Conservation (phyloP, 164 flowering plant genomes). For the Saururus chinensis region DNA sequence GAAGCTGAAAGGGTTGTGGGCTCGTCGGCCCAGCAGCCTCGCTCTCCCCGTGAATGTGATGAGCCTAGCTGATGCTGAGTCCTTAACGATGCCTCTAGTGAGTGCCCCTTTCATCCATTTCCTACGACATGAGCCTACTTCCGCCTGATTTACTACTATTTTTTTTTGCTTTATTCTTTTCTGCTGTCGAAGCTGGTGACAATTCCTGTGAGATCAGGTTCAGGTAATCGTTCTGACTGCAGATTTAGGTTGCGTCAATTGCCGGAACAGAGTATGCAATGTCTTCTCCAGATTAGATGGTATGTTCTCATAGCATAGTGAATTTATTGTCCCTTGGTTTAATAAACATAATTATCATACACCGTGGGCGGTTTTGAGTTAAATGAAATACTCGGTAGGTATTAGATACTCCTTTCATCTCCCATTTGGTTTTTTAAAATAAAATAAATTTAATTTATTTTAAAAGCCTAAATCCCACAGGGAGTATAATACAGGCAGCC, state of each 20-base stretch:
- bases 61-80: slow-evolving; percentile 1
- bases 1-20: neutral
- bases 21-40: neutral
- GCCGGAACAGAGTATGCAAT: slow-evolving; percentile 1
- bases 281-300: slow-evolving; percentile 4
- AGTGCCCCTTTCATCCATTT: neutral
- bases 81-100: neutral
- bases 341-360: too few species aligned
- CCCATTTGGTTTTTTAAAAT: too few species aligned
- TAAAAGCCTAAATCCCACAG: too few species aligned
- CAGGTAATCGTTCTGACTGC: slow-evolving; percentile 1
- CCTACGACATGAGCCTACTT: neutral
- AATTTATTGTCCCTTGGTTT: neutral
- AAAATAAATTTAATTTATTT: too few species aligned
- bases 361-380: too few species aligned
- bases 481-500: too few species aligned
- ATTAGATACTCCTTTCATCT: too few species aligned
- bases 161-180: too few species aligned
- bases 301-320: neutral
- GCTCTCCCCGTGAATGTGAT: neutral
- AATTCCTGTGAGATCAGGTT: neutral
- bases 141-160: neutral
- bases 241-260: neutral
- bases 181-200: too few species aligned
- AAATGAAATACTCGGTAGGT: too few species aligned